These are phyloP conservation scores for Lipomyces starkeyi DNA, from an alignment of 805 yeast genomes.

Conservation along the genomic window DNA sequence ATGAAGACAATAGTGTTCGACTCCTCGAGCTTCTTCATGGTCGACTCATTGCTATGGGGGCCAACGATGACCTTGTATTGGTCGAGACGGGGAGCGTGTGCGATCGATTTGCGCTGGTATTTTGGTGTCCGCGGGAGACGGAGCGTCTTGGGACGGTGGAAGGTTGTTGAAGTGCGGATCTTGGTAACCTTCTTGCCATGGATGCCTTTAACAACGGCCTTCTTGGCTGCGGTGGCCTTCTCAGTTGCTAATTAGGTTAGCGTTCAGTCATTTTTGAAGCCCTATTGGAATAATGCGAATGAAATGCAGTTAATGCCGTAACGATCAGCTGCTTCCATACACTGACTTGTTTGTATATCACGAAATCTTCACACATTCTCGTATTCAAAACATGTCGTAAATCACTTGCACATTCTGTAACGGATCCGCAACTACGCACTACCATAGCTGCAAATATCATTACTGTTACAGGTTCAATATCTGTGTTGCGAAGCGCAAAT, in stretches of 20 bases:
- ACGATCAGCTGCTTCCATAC: background rate
- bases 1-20: slow-evolving; percentile 99
- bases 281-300: background rate
- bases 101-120: slow-evolving; percentile 94
- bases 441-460: background rate
- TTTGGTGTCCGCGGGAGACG: slow-evolving; percentile 92
- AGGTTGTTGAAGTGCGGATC: slow-evolving; percentile 93
- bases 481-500: background rate
- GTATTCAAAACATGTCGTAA: background rate
- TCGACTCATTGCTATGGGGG: slow-evolving; percentile 97
- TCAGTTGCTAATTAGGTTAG: slow-evolving; percentile 43
- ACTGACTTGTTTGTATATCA: background rate
- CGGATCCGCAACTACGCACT: too few relatives aligned
- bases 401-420: too few relatives aligned
- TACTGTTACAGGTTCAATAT: background rate
- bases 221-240: slow-evolving; percentile 98
- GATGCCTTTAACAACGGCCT: slow-evolving; percentile 97
- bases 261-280: background rate
- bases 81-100: slow-evolving; percentile 97
- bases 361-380: background rate
- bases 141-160: slow-evolving; percentile 98
- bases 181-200: slow-evolving; percentile 87
- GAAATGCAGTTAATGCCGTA: background rate
- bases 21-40: slow-evolving; percentile 99
- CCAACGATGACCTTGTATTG: slow-evolving; percentile 91